Conservation (phyloP, 2,329 filamentous ascomycete species). For the Blumeria hordei region DNA sequence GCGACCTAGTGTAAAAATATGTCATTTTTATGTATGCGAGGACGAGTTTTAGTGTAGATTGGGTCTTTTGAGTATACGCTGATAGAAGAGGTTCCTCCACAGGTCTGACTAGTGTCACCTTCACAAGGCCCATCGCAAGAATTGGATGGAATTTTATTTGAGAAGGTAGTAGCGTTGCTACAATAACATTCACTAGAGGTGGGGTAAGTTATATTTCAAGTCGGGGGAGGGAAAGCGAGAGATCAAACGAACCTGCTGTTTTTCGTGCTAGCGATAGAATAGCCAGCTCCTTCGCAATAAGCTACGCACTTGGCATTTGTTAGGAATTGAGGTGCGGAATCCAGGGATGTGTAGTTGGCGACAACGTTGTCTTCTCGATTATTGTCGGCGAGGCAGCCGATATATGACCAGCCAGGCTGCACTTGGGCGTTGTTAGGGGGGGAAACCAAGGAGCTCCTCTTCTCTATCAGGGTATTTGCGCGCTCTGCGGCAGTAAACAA, state of each 20-base stretch:
- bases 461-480: too few relatives aligned
- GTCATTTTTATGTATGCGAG: too few relatives aligned
- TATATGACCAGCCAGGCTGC: constrained; percentile 16
- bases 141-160: constrained; percentile 20
- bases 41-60: too few relatives aligned
- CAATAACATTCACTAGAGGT: constrained; percentile 22
- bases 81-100: constrained; percentile 25
- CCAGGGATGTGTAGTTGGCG: constrained; percentile 18
- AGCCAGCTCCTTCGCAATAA: constrained; percentile 23
- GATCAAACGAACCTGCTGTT: constrained; percentile 13
- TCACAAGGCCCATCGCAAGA: constrained; percentile 25
- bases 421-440: too few relatives aligned
- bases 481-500: too few relatives aligned
- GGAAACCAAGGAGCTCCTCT: too few relatives aligned
- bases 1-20: too few relatives aligned
- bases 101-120: constrained; percentile 22
- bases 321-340: constrained; percentile 18
- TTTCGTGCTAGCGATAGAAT: constrained; percentile 24
- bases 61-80: constrained; percentile 17
- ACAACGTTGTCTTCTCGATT: constrained; percentile 16
- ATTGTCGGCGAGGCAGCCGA: constrained; percentile 20
- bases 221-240: not conserved
- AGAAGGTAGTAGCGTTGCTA: constrained; percentile 18
- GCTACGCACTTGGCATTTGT: constrained; percentile 23
- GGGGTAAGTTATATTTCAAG: not conserved